phyloP scores from a whole-genome alignment of 2,329 filamentous ascomycete genomes.

The Exophiala sideris region DNA sequence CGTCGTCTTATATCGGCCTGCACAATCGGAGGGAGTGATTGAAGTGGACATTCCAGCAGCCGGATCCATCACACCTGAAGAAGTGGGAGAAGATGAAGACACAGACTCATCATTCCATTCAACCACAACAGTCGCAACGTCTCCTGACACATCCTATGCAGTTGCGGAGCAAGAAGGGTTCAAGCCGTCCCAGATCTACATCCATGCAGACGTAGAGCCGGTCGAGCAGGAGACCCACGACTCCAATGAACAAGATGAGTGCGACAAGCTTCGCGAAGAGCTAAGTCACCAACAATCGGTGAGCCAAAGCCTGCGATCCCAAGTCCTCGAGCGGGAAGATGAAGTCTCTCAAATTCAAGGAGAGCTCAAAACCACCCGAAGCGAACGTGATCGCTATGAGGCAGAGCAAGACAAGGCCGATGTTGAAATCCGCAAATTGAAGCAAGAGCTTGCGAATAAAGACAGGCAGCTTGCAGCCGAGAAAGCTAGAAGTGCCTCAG shows the following conservation, averaged over 20 bases:
- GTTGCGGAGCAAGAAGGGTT: neutral
- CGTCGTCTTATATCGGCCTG: no score
- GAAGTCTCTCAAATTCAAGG: neutral
- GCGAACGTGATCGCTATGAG: slow-evolving; percentile 1
- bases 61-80: neutral
- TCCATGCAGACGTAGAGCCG: no score
- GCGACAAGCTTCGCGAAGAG: neutral
- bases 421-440: neutral
- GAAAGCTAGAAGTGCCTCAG: neutral
- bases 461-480: neutral
- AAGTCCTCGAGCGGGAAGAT: slow-evolving; percentile 4
- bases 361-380: neutral
- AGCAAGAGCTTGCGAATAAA: neutral
- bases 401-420: slow-evolving; percentile 1
- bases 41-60: no score
- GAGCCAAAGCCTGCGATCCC: slow-evolving; percentile 1
- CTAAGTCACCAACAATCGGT: neutral
- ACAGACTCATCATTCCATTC: neutral
- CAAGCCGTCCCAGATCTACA: no score
- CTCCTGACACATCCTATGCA: neutral
- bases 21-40: no score
- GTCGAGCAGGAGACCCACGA: neutral
- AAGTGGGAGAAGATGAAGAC: neutral
- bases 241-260: neutral
- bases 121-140: neutral